Evolutionary conservation across 1,284 basidiomycete genomes (phyloP).

Genomic region (Ustilago cynodontis): DNA sequence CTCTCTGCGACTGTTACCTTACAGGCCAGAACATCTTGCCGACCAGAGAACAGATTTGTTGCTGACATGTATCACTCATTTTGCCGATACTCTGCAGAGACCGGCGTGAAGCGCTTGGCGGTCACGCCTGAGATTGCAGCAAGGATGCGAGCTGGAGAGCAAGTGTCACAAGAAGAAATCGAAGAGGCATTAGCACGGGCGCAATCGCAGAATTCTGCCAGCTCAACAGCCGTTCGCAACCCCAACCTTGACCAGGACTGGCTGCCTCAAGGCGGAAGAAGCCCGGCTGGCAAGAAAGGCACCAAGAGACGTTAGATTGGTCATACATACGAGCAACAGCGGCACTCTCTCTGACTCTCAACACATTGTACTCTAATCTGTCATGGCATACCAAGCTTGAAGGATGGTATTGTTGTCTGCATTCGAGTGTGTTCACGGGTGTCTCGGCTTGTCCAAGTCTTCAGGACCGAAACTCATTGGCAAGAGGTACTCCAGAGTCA

Average conservation of each 20-base stretch:
- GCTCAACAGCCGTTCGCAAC: constrained; percentile 42
- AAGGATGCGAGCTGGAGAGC: constrained; percentile 63
- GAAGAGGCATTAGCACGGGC: constrained; percentile 50
- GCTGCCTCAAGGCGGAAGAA: constrained; percentile 42
- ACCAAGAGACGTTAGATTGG: constrained; percentile 26
- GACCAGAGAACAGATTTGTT: no score
- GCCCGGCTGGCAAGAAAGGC: constrained; percentile 43
- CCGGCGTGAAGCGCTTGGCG: constrained; percentile 58
- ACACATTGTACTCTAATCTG: constrained; percentile 8
- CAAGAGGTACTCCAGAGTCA: constrained; percentile 79
- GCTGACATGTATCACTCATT: constrained; percentile 35
- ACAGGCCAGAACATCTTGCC: no score
- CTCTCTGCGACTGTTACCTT: background rate
- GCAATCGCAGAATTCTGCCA: constrained; percentile 29
- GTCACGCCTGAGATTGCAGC: constrained; percentile 65
- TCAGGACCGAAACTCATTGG: constrained; percentile 91
- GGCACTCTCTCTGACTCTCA: background rate
- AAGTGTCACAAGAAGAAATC: constrained; percentile 63
- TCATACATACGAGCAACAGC: background rate
- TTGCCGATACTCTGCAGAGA: no score
- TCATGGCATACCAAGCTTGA: background rate
- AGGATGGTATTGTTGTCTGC: background rate
- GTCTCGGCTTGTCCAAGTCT: constrained; percentile 72
- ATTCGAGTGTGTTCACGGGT: constrained; percentile 11
- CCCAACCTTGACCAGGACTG: constrained; percentile 52